phyloP scores from a whole-genome alignment of 2,329 filamentous ascomycete genomes.

The Penicillium psychrosexuale region DNA sequence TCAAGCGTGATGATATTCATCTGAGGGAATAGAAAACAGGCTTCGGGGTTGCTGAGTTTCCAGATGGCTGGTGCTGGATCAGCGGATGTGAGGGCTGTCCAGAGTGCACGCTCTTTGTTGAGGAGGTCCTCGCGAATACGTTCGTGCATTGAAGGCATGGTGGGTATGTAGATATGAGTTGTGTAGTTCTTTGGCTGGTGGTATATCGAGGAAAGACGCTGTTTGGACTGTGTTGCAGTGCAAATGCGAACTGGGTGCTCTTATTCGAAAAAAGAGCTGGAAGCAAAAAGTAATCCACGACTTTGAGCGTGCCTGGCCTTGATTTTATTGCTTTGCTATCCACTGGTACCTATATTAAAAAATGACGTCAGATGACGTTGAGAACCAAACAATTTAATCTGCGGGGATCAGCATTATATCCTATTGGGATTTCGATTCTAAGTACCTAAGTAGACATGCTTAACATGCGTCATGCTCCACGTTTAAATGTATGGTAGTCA shows the following conservation, averaged over 20 bases:
- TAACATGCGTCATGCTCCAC: constrained; percentile 24
- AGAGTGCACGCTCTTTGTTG: constrained; percentile 36
- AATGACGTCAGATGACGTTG: constrained; percentile 26
- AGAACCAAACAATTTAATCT: constrained; percentile 2
- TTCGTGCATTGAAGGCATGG: constrained; percentile 38
- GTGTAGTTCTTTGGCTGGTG: not conserved
- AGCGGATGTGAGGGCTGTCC: constrained; percentile 39
- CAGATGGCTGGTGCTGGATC: constrained; percentile 35
- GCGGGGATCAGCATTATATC: constrained; percentile 7
- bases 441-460: not conserved
- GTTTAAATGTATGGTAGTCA: constrained; percentile 1
- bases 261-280: not conserved
- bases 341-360: constrained; percentile 3
- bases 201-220: not conserved
- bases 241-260: not conserved
- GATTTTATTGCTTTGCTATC: constrained; percentile 4
- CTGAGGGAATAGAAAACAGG: constrained; percentile 35
- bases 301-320: not conserved
- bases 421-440: constrained; percentile 1
- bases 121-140: constrained; percentile 37
- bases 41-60: constrained; percentile 32
- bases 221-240: not conserved
- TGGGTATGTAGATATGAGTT: not conserved
- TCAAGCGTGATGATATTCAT: constrained; percentile 33
- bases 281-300: constrained; percentile 1